phyloP scores from a whole-genome alignment of 2,329 filamentous ascomycete species.

The Talaromyces sp. region DNA sequence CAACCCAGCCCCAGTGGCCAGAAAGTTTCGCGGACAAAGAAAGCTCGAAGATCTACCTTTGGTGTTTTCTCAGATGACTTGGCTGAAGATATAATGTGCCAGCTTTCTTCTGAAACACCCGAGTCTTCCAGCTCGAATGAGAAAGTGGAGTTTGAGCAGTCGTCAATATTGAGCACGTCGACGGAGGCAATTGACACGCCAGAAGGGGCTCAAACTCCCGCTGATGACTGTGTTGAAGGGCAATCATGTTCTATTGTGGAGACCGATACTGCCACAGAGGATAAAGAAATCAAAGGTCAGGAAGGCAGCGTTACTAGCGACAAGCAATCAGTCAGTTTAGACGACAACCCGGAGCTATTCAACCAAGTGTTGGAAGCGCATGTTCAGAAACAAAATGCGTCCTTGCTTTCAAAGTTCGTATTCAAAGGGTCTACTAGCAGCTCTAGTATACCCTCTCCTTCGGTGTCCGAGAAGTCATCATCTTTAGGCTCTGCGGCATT shows the following conservation, averaged over 20 bases:
- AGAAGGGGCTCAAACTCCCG: neutral
- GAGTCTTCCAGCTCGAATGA: constrained; percentile 6
- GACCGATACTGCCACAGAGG: neutral
- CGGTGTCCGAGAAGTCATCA: neutral
- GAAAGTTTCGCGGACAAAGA: constrained; percentile 34
- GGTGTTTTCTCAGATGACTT: constrained; percentile 52
- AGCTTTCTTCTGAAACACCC: constrained; percentile 34
- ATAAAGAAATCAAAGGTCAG: neutral
- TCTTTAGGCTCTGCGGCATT: neutral
- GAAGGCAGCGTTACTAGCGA: neutral
- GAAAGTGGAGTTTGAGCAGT: neutral
- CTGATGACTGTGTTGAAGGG: neutral
- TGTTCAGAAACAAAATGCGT: constrained; percentile 32
- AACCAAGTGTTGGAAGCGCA: constrained; percentile 33
- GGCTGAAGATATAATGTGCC: constrained; percentile 47
- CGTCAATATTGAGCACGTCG: neutral
- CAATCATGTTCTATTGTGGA: neutral
- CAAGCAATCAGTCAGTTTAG: constrained; percentile 14
- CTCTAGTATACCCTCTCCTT: neutral
- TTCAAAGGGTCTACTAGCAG: constrained; percentile 23
- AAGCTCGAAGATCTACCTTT: constrained; percentile 40
- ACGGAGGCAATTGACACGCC: neutral
- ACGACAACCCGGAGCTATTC: constrained; percentile 24
- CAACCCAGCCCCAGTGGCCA: constrained; percentile 38
- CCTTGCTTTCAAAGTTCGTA: constrained; percentile 32